A percentile compares a stretch with the other conserved stretches of the same genome.
Evolutionary conservation across 208 protist genomes (phyloP).

Genomic region (Herpetomonas tarakana): DNA sequence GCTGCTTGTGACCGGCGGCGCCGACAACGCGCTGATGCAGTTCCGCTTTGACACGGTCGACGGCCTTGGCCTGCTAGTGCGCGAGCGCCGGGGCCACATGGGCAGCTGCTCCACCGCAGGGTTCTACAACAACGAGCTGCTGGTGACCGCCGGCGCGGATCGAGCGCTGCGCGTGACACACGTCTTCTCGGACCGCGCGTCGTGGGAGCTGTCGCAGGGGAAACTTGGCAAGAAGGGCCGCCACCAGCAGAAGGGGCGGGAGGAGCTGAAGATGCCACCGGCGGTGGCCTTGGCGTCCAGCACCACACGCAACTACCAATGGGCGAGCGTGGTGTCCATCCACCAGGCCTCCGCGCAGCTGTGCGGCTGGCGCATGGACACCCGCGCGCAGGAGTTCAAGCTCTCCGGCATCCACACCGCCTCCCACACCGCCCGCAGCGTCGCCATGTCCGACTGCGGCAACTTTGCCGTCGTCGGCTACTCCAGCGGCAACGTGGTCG

Average conservation of each 20-base stretch:
- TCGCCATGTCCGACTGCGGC: slow-evolving; percentile 83
- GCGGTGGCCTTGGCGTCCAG: slow-evolving; percentile 51
- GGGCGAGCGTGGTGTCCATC: slow-evolving; percentile 74
- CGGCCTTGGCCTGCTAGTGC: slow-evolving; percentile 66
- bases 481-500: slow-evolving; percentile 73
- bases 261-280: slow-evolving; percentile 73
- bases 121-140: slow-evolving; percentile 86
- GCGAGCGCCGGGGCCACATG: slow-evolving; percentile 87
- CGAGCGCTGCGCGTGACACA: slow-evolving; percentile 82
- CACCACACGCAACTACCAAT: slow-evolving; percentile 85
- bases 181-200: slow-evolving; percentile 87
- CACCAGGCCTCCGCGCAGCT: slow-evolving; percentile 67
- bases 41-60: slow-evolving; percentile 92
- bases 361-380: slow-evolving; percentile 88
- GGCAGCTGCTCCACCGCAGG: slow-evolving; percentile 62
- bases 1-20: slow-evolving; percentile 77
- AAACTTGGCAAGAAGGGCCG: slow-evolving; percentile 73
- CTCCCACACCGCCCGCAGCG: slow-evolving; percentile 65
- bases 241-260: slow-evolving; percentile 46
- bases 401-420: slow-evolving; percentile 62
- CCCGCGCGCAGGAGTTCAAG: slow-evolving; percentile 70
- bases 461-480: slow-evolving; percentile 88
- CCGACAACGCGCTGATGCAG: slow-evolving; percentile 86
- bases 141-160: slow-evolving; percentile 78
- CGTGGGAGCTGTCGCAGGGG: slow-evolving; percentile 89